Evolutionary conservation across 179 eudicot genomes (phyloP).

Genomic region (Silene vulgaris): DNA sequence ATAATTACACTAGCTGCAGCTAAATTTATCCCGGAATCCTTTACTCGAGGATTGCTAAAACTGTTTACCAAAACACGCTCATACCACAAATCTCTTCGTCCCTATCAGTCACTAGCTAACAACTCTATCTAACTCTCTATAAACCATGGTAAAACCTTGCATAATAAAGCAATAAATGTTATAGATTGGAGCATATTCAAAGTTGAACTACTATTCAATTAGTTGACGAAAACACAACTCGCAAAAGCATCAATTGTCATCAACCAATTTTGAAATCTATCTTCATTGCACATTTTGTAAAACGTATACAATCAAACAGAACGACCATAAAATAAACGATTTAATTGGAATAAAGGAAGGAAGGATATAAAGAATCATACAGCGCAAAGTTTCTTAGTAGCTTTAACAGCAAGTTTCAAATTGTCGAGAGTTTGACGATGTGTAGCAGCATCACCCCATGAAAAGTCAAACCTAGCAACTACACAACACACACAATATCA

Average conservation of each 20-base stretch:
- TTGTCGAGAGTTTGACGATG: slow-evolving; percentile 44
- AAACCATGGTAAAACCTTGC: no score
- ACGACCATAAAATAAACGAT: neutral
- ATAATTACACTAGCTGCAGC: no score
- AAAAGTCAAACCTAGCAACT: slow-evolving; percentile 55
- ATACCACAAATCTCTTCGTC: neutral
- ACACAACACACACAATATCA: neutral
- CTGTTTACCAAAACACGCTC: neutral
- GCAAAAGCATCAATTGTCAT: no score
- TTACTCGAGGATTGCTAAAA: neutral
- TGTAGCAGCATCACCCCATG: slow-evolving; percentile 41
- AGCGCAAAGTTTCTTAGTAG: slow-evolving; percentile 48
- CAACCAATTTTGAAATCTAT: no score
- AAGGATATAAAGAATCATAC: slow-evolving; percentile 28
- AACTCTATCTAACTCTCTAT: no score
- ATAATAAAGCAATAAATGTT: no score
- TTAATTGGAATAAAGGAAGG: neutral
- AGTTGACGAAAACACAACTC: neutral
- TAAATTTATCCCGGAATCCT: neutral
- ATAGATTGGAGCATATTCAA: no score
- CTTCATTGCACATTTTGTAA: no score
- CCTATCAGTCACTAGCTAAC: neutral
- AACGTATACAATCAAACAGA: neutral
- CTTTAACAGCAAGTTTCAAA: slow-evolving; percentile 42
- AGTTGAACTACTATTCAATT: neutral